Base-by-base conservation (phyloP, 768 basidiomycete species). In the Russula compacta region DNA sequence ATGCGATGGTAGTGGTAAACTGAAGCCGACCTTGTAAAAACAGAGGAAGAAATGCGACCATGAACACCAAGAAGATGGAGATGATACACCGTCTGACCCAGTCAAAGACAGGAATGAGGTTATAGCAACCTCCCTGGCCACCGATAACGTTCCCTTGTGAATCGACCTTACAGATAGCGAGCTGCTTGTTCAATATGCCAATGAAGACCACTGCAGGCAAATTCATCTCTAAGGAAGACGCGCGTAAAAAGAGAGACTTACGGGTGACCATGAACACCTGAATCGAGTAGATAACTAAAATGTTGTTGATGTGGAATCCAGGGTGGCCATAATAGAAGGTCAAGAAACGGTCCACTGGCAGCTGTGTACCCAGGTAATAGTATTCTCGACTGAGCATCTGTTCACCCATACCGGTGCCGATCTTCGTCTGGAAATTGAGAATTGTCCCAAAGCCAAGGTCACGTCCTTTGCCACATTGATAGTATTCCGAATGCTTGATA, bases 291-390 rank as follows among this genome's bases (percentile, higher is more conserved):
- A 99, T 98, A 76, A 99, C 95, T 71, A 99, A 79, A 69, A 98
- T 98, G 72, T 99, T 98, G 81, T 99, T 99, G 79, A 99, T 85
- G 73, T 99, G 97, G 87, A 99, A 99, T 69, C 92, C 97, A 58
- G 97, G 95, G 75, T 99, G 97, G 57, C 90, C 95, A 69, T 98
- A 99, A 78, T 99, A 99, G 81, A 98, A 99, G 21, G 95, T 98
- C 69, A 99, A 79, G 85, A 99, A 99, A 29, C 97, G 89, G 72
- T 99, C 97, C 69, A 99, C 85, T 38, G 97, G 97, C 58, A 99
- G 79, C 72, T 99, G 97, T 9, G 97, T 99, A 54, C 97, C 97
- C 50, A 99, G 80, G 73, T 98, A 99, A 74, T 98, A 99, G 73
- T 99, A 99, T 75, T 99, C 97, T 67, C 97, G 85, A 75, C 94